phyloP scores from a whole-genome alignment of 2,329 filamentous ascomycete species.

The Tricladium varicosporioides region DNA sequence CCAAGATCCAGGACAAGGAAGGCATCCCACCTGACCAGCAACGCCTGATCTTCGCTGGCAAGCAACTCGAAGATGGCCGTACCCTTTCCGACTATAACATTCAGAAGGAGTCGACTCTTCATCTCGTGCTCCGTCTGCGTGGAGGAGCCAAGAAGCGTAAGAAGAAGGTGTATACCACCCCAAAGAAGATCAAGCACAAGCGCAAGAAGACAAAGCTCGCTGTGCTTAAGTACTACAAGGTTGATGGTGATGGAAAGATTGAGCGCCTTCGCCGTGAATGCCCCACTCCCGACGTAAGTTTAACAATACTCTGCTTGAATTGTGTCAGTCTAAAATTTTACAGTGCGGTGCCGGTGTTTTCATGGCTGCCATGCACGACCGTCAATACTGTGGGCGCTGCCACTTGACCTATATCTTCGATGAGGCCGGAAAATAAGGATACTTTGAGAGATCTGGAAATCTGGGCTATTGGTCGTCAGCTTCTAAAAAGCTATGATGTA shows the following conservation, averaged over 20 bases:
- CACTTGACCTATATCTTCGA: slow-evolving; percentile 73
- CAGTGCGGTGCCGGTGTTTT: slow-evolving; percentile 99
- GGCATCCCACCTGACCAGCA: slow-evolving; percentile 99
- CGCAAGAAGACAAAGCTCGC: slow-evolving; percentile 99
- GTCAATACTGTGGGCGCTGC: slow-evolving; percentile 70
- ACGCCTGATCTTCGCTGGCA: slow-evolving; percentile 99
- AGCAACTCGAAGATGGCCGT: slow-evolving; percentile 99
- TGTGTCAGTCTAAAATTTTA: slow-evolving; percentile 36
- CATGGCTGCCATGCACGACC: slow-evolving; percentile 99
- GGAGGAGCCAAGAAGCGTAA: slow-evolving; percentile 99
- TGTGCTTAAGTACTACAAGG: slow-evolving; percentile 99
- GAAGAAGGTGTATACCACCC: slow-evolving; percentile 99
- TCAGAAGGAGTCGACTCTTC: slow-evolving; percentile 99
- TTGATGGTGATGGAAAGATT: slow-evolving; percentile 99
- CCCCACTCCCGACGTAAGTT: slow-evolving; percentile 80
- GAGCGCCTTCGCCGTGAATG: slow-evolving; percentile 99
- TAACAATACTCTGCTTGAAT: background rate
- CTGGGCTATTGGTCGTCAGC: slow-evolving; percentile 12
- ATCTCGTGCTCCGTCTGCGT: slow-evolving; percentile 96
- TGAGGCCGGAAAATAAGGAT: slow-evolving; percentile 43
- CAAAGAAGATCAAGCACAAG: slow-evolving; percentile 99
- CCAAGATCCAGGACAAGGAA: slow-evolving; percentile 98
- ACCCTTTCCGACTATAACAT: slow-evolving; percentile 99
- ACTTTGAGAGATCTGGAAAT: slow-evolving; percentile 61
- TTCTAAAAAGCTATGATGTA: slow-evolving; percentile 19